Percentiles rank a stretch among this genome's conserved stretches.
Conservation (phyloP, 2,329 filamentous ascomycete species). For the Aspergillus aculeatinus region DNA sequence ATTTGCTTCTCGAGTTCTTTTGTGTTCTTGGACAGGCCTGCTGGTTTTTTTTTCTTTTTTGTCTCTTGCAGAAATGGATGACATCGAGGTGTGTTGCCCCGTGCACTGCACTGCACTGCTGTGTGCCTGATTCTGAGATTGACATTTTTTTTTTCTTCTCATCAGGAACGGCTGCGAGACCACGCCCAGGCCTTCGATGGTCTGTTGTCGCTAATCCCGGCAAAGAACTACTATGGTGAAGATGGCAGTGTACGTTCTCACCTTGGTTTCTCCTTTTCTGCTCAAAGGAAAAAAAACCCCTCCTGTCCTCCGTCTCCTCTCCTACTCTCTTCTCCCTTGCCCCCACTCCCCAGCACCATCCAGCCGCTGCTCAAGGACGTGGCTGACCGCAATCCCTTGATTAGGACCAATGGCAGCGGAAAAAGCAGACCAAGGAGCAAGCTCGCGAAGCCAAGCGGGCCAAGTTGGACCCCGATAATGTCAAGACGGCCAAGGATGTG, state of each 20-base stretch:
- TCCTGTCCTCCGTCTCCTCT: conserved; percentile 1
- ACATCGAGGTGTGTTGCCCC: conserved; percentile 39
- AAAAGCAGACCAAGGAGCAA: conserved; percentile 93
- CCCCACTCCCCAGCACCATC: conserved; percentile 13
- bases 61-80: conserved; percentile 31
- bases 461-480: conserved; percentile 87
- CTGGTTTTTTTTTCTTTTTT: conserved; percentile 5
- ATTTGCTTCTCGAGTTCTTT: neutral
- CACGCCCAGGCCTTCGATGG: conserved; percentile 78
- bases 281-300: conserved; percentile 1
- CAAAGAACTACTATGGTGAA: conserved; percentile 85
- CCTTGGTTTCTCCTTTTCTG: conserved; percentile 13
- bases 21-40: neutral
- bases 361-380: conserved; percentile 15
- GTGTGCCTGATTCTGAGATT: conserved; percentile 20
- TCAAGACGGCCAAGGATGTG: conserved; percentile 88
- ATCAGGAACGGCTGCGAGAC: conserved; percentile 50
- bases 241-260: conserved; percentile 70
- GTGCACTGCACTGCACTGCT: conserved; percentile 8
- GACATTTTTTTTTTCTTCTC: conserved; percentile 24
- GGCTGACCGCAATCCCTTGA: conserved; percentile 20
- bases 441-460: conserved; percentile 77
- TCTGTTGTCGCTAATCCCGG: conserved; percentile 81
- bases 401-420: conserved; percentile 89
- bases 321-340: conserved; percentile 10